Evolutionary conservation across 768 basidiomycete genomes (phyloP).

Genomic region (Baorangia bicolor): DNA sequence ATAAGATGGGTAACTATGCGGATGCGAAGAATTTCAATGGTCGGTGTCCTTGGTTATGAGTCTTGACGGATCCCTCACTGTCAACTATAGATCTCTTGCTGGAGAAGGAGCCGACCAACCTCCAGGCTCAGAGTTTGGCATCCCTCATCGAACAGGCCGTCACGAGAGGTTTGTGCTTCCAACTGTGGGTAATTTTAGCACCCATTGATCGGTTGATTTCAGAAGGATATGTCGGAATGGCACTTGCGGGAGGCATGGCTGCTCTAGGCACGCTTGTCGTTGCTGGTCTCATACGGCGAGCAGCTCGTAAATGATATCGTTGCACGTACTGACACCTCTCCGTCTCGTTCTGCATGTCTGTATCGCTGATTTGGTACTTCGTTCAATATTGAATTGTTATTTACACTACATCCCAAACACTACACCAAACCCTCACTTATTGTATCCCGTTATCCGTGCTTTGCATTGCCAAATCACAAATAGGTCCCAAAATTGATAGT

Average conservation of each 20-base stretch:
- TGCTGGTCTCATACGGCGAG: slow-evolving; percentile 83
- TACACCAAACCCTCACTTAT: slow-evolving; percentile 25
- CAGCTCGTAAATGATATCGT: slow-evolving; percentile 44
- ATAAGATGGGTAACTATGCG: slow-evolving; percentile 94
- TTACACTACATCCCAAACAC: slow-evolving; percentile 10
- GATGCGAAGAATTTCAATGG: slow-evolving; percentile 93
- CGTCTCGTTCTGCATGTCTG: slow-evolving; percentile 14
- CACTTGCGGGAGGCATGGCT: slow-evolving; percentile 86
- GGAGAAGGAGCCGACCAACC: slow-evolving; percentile 89
- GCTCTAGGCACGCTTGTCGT: slow-evolving; percentile 77
- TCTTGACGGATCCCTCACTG: slow-evolving; percentile 1
- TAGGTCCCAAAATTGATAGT: slow-evolving; percentile 11
- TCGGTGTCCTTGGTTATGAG: slow-evolving; percentile 38
- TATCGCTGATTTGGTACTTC: slow-evolving; percentile 8
- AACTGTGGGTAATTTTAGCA: background rate
- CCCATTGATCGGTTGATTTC: slow-evolving; percentile 5
- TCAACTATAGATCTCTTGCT: slow-evolving; percentile 66
- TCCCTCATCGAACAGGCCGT: slow-evolving; percentile 87
- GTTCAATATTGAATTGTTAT: slow-evolving; percentile 10
- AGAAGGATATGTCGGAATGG: slow-evolving; percentile 99
- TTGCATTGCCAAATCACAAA: slow-evolving; percentile 7
- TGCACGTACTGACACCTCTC: slow-evolving; percentile 13
- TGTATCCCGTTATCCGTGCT: slow-evolving; percentile 19
- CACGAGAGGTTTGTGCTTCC: slow-evolving; percentile 59
- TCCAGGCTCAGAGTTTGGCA: slow-evolving; percentile 86